Evolutionary conservation across 1,284 basidiomycete species (phyloP).

Genomic region (Coriolopsis trogii): DNA sequence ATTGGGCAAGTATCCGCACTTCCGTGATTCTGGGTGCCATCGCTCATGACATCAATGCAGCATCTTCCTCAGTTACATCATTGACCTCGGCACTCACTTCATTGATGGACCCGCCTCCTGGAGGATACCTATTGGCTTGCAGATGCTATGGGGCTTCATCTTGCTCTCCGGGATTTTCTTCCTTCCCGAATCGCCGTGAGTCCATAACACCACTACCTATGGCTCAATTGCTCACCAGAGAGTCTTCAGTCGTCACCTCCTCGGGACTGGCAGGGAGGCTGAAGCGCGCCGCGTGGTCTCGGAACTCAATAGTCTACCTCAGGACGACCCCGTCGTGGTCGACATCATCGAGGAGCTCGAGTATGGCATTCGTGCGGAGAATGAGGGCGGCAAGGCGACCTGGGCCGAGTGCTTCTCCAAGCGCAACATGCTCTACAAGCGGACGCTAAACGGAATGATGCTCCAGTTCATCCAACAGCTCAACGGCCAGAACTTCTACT

Average conservation of each 20-base stretch:
- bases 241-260: constrained; percentile 57
- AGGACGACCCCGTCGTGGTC: constrained; percentile 64
- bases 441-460: constrained; percentile 80
- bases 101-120: constrained; percentile 66
- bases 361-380: constrained; percentile 68
- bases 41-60: constrained; percentile 37
- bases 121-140: constrained; percentile 71
- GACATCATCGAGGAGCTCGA: constrained; percentile 73
- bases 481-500: constrained; percentile 78
- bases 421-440: constrained; percentile 69
- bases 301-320: constrained; percentile 61
- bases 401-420: constrained; percentile 81
- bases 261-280: constrained; percentile 52
- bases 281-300: constrained; percentile 68
- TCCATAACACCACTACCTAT: constrained; percentile 13
- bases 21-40: neutral
- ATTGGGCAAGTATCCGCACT: constrained; percentile 48
- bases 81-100: constrained; percentile 71
- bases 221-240: neutral
- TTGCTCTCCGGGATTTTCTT: constrained; percentile 72
- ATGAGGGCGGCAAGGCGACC: constrained; percentile 76
- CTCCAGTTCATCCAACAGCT: constrained; percentile 82
- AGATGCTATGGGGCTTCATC: constrained; percentile 68
- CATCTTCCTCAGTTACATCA: constrained; percentile 73
- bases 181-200: constrained; percentile 80